Percentiles rank a stretch among this genome's conserved stretches.
phyloP scores from a whole-genome alignment of 2,329 filamentous ascomycete species.

The Beauveria brongniartii region DNA sequence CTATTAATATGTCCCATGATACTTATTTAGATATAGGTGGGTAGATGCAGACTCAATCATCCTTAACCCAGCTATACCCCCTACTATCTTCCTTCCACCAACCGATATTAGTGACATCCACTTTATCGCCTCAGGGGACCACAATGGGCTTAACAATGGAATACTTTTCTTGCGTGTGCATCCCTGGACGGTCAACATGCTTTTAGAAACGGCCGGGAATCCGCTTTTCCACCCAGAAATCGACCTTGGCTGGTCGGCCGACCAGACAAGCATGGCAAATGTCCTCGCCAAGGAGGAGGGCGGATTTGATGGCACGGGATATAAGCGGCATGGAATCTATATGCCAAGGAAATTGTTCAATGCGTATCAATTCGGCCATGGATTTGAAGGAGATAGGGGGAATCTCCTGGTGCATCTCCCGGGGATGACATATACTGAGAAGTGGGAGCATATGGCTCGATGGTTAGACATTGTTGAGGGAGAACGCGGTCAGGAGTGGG shows the following conservation, averaged over 20 bases:
- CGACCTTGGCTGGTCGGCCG: neutral
- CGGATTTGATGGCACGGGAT: neutral
- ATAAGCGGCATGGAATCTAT: neutral
- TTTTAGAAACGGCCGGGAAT: neutral
- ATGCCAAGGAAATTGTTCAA: too few relatives aligned
- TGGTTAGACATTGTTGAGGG: too few relatives aligned
- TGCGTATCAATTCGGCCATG: too few relatives aligned
- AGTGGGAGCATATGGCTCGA: too few relatives aligned
- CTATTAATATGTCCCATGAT: too few relatives aligned
- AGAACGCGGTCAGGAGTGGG: too few relatives aligned
- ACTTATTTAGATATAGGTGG: too few relatives aligned
- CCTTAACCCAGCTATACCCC: too few relatives aligned
- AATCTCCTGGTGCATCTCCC: too few relatives aligned
- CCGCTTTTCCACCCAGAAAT: neutral
- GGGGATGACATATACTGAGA: too few relatives aligned
- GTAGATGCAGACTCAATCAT: too few relatives aligned
- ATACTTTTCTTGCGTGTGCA: neutral
- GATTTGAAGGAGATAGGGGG: too few relatives aligned
- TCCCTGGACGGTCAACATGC: neutral
- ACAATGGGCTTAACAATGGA: neutral
- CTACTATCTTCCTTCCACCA: neutral
- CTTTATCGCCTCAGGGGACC: neutral
- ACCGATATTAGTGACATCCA: neutral
- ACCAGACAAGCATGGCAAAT: neutral
- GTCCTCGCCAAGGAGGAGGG: neutral